Percentiles rank a stretch among this genome's conserved stretches.
Evolutionary conservation across 1,139 yeast genomes (phyloP).

Genomic region (Blastobotrys ciferrii): DNA sequence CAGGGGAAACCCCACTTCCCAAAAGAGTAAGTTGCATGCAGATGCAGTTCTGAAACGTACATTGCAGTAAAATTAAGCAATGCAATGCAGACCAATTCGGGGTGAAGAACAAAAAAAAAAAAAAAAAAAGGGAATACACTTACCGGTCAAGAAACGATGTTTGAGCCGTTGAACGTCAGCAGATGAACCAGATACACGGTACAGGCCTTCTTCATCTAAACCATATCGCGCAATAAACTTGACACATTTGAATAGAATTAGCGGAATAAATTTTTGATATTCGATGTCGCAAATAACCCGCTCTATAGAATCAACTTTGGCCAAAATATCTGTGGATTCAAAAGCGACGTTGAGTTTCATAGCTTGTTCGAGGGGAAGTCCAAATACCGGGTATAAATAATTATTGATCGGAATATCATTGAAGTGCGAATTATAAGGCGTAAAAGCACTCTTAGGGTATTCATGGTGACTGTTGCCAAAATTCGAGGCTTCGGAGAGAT

Average conservation of each 20-base stretch:
- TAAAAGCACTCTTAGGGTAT: conserved; percentile 6
- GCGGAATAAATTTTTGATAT: conserved; percentile 27
- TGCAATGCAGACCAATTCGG: conserved; percentile 4
- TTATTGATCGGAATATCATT: not conserved
- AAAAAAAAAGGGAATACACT: conserved; percentile 9
- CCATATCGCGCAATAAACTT: conserved; percentile 41
- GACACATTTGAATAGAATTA: conserved; percentile 26
- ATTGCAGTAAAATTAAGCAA: not conserved
- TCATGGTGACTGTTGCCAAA: not conserved
- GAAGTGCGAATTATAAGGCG: not conserved
- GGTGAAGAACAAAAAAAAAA: not conserved
- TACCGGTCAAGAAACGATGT: conserved; percentile 54
- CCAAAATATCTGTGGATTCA: conserved; percentile 16
- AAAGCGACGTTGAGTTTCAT: conserved; percentile 20
- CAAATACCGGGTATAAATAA: conserved; percentile 28
- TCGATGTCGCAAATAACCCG: conserved; percentile 21
- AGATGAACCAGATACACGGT: conserved; percentile 76
- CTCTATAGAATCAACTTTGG: conserved; percentile 18
- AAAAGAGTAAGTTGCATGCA: not conserved
- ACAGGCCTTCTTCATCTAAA: conserved; percentile 75
- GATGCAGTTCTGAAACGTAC: not conserved
- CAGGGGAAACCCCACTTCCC: not conserved
- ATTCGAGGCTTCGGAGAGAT: not conserved
- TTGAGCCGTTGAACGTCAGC: conserved; percentile 62
- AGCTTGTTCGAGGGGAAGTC: conserved; percentile 29